Conservation (phyloP, 179 eudicot genomes). For the Beta macrorhiza region DNA sequence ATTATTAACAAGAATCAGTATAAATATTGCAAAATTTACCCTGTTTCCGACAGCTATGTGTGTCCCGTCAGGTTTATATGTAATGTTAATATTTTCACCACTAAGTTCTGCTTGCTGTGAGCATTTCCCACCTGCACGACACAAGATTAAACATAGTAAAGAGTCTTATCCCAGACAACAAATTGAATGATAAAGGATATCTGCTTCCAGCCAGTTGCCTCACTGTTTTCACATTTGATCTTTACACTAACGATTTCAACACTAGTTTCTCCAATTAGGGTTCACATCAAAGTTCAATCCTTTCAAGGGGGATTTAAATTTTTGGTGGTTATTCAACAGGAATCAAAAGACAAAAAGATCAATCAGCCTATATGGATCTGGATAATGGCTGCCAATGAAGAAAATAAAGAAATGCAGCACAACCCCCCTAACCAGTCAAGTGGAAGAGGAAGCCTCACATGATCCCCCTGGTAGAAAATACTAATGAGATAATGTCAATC, state of each 20-base stretch:
- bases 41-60: constrained; percentile 94
- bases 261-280: not conserved
- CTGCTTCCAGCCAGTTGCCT: not conserved
- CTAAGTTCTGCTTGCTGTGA: constrained; percentile 94
- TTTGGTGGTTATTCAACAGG: not conserved
- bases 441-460: not conserved
- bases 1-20: constrained; percentile 6
- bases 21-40: constrained; percentile 37
- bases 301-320: not conserved
- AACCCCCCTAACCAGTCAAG: not conserved
- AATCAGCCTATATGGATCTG: not conserved
- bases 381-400: not conserved
- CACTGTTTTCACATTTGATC: not conserved
- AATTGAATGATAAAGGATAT: not conserved
- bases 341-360: not conserved
- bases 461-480: not conserved
- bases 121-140: constrained; percentile 81
- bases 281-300: not conserved
- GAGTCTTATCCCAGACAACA: not conserved
- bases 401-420: not conserved
- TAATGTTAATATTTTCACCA: constrained; percentile 94
- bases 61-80: constrained; percentile 92
- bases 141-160: constrained; percentile 22
- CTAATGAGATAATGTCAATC: not conserved
- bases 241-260: not conserved